Evolutionary conservation across 495 filamentous ascomycete species (phyloP).

Genomic region (Neurospora sp.): DNA sequence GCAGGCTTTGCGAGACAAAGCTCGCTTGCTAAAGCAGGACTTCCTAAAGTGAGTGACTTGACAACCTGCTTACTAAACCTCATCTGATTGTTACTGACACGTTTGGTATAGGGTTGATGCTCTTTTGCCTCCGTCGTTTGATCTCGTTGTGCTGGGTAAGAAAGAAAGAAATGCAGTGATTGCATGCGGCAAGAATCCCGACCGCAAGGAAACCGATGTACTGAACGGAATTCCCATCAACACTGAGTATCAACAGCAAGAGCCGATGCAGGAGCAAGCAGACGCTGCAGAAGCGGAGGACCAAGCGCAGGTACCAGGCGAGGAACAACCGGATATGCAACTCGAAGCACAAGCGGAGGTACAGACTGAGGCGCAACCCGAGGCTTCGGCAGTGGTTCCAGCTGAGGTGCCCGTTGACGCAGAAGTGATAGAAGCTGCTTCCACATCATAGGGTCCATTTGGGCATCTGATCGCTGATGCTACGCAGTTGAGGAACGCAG

Average conservation of each 20-base stretch:
- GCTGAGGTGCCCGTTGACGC: background rate
- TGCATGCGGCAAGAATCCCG: conserved; percentile 31
- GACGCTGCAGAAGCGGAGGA: background rate
- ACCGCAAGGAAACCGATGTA: conserved; percentile 33
- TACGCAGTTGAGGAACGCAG: conserved; percentile 3
- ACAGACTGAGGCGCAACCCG: background rate
- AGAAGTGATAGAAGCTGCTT: background rate
- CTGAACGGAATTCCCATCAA: conserved; percentile 22
- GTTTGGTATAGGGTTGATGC: conserved; percentile 16
- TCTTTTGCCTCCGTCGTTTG: conserved; percentile 37
- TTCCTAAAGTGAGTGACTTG: conserved; percentile 42
- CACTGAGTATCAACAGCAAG: conserved; percentile 12
- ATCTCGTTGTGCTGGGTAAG: conserved; percentile 36
- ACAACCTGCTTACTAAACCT: background rate
- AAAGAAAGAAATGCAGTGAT: conserved; percentile 38
- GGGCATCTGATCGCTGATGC: background rate
- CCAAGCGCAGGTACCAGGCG: background rate
- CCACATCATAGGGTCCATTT: background rate
- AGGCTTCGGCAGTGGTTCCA: background rate
- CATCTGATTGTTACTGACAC: background rate
- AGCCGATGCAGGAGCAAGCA: background rate
- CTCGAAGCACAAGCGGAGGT: background rate
- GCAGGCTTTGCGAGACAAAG: conserved; percentile 58
- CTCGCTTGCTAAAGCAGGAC: conserved; percentile 50
- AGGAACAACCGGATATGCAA: conserved; percentile 1